phyloP scores from a whole-genome alignment of 108 stramenopile species.

The Epithemia pelagica region DNA sequence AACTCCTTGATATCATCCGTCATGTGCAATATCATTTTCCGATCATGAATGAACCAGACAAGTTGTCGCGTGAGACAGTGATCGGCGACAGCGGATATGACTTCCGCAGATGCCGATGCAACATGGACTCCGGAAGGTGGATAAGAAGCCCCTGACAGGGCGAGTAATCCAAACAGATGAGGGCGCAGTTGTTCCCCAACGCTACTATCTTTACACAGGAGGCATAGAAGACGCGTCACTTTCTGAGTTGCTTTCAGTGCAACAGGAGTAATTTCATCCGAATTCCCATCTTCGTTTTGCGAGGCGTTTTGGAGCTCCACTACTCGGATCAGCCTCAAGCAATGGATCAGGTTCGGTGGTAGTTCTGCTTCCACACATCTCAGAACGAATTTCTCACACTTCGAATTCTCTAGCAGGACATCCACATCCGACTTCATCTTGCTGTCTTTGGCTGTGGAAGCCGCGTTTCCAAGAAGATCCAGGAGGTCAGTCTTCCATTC shows the following conservation, averaged over 20 bases:
- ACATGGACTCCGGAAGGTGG: slow-evolving; percentile 81
- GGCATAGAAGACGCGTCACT: slow-evolving; percentile 68
- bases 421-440: slow-evolving; percentile 47
- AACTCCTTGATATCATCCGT: slow-evolving; percentile 91
- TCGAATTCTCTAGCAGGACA: slow-evolving; percentile 54
- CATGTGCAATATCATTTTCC: slow-evolving; percentile 91
- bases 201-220: slow-evolving; percentile 68
- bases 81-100: slow-evolving; percentile 78
- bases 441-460: slow-evolving; percentile 1
- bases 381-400: slow-evolving; percentile 70
- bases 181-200: slow-evolving; percentile 91
- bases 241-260: slow-evolving; percentile 61
- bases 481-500: slow-evolving; percentile 62
- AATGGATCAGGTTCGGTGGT: slow-evolving; percentile 93
- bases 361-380: slow-evolving; percentile 91
- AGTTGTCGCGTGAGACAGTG: slow-evolving; percentile 72
- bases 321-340: slow-evolving; percentile 85
- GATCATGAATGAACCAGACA: slow-evolving; percentile 89
- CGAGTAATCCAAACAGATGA: slow-evolving; percentile 88
- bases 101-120: slow-evolving; percentile 74
- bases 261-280: slow-evolving; percentile 17
- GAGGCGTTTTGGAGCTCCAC: slow-evolving; percentile 87
- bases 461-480: slow-evolving; percentile 43
- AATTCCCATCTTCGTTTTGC: neutral
- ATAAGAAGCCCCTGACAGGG: slow-evolving; percentile 83